Percentiles rank a stretch among this genome's conserved stretches.
Evolutionary conservation across 257 asterid species (phyloP).

Genomic region (Lycium ferocissimum): DNA sequence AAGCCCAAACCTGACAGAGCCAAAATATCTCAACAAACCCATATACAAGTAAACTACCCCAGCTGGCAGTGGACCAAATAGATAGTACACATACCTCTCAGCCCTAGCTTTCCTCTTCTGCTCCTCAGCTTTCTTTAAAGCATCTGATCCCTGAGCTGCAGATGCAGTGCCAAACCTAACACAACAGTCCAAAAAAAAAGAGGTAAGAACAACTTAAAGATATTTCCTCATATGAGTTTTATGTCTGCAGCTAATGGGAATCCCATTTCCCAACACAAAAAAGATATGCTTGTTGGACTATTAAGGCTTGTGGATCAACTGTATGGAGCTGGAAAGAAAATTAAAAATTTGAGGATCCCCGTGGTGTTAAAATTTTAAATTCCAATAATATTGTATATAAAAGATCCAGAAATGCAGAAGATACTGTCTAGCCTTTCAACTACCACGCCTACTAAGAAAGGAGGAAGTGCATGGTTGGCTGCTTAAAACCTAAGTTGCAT

Average conservation of each 20-base stretch:
- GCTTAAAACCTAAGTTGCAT: background rate
- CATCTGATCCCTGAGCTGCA: conserved; percentile 50
- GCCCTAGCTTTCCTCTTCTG: conserved; percentile 95
- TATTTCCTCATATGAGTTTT: background rate
- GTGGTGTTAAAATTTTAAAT: background rate
- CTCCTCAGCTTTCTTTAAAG: conserved; percentile 72
- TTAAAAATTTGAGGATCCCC: background rate
- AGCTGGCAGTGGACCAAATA: background rate
- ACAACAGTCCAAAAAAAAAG: conserved; percentile 23
- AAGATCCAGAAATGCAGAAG: background rate
- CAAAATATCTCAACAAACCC: background rate
- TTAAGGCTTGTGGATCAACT: background rate
- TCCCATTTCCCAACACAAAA: background rate
- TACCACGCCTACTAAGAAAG: background rate
- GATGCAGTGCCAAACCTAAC: conserved; percentile 83
- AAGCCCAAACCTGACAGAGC: conserved; percentile 68
- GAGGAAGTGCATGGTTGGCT: background rate
- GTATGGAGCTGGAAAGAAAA: conserved; percentile 6
- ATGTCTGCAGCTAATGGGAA: background rate
- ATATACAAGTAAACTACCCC: conserved; percentile 28
- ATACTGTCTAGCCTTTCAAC: background rate
- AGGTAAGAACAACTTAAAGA: background rate
- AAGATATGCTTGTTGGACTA: conserved; percentile 10
- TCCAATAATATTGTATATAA: background rate
- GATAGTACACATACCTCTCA: conserved; percentile 63